Base-by-base conservation (phyloP, 2,329 filamentous ascomycete species). In the Pseudocercospora crystallina region DNA sequence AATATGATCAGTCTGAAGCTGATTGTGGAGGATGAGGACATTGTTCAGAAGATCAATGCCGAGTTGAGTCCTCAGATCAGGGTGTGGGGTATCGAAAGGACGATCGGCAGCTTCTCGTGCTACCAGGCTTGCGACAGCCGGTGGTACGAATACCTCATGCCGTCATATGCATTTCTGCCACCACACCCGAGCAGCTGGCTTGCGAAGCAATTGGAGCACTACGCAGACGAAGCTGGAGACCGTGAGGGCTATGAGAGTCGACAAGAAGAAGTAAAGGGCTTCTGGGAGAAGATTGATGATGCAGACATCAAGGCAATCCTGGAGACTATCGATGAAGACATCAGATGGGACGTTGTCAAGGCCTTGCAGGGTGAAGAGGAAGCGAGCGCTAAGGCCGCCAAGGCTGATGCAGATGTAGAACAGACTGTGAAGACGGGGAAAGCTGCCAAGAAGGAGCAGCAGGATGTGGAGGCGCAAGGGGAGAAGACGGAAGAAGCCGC, bases 141-240 rank as follows among this genome's bases (percentile, higher is more conserved):
- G 61, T 95, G 91, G 79, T 99, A 99, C 73, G 94, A 99, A 74
- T 99, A 99, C 68, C 77, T 99, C 45, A 89, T 99, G 70, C 94
- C 94, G 2, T 94, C 88, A 36, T 90, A 97, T 71, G 90, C 88
- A 49, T 88, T 99, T 61, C 75, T 99, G 30, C 94, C 94, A 14
- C 94, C 94, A 0, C 91, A 97, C 67, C 91, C 91, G 0, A 85
- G 86, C 56, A 95, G 89, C 54, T 96, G 82, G 68, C 71, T 99
- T 32, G 91, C 89, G 8, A 88, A 86, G 72, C 89, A 90, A 66
- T 75, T 95, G n/a, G 80, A 83, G n/a, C 83, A 92, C 62, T 76
- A 84, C 46, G 89, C 89, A 0, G 84, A 87, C 67, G 83, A 89
- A 67, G 81, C 86, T 44, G 84, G 83, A 1, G 83, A 88, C 40